phyloP scores from a whole-genome alignment of 2,329 filamentous ascomycete genomes.

The Scedosporium dehoogii region DNA sequence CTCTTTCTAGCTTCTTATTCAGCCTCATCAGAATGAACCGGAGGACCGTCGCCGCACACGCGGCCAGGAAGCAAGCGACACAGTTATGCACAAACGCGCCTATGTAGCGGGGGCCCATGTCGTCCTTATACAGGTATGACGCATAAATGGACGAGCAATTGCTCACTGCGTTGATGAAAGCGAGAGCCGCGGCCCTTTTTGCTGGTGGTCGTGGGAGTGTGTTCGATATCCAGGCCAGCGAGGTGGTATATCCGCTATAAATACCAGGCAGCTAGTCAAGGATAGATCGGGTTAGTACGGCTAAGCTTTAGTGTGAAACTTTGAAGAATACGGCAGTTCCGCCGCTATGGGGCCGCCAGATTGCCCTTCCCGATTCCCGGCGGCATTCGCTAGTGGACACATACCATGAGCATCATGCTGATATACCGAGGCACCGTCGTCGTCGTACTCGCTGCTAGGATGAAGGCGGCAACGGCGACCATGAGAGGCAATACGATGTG shows the following conservation, averaged over 20 bases:
- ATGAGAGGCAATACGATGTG: constrained; percentile 55
- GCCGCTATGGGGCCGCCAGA: too few relatives aligned
- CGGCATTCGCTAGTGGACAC: constrained; percentile 1
- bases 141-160: constrained; percentile 61
- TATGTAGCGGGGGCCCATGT: constrained; percentile 30
- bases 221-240: constrained; percentile 65
- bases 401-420: constrained; percentile 61
- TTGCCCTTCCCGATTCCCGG: too few relatives aligned
- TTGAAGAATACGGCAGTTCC: background rate
- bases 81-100: constrained; percentile 61
- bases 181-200: constrained; percentile 60
- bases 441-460: constrained; percentile 56
- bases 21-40: constrained; percentile 52
- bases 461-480: constrained; percentile 54
- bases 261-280: constrained; percentile 38
- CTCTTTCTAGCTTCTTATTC: constrained; percentile 59
- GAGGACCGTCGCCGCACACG: constrained; percentile 52
- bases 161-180: constrained; percentile 57
- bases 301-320: background rate
- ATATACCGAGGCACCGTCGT: constrained; percentile 53
- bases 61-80: constrained; percentile 51
- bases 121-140: constrained; percentile 54
- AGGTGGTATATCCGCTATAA: constrained; percentile 58
- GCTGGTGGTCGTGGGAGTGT: constrained; percentile 66
- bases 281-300: background rate